Base-by-base conservation (phyloP, 352 stramenopile species). In the Peronospora destructor region DNA sequence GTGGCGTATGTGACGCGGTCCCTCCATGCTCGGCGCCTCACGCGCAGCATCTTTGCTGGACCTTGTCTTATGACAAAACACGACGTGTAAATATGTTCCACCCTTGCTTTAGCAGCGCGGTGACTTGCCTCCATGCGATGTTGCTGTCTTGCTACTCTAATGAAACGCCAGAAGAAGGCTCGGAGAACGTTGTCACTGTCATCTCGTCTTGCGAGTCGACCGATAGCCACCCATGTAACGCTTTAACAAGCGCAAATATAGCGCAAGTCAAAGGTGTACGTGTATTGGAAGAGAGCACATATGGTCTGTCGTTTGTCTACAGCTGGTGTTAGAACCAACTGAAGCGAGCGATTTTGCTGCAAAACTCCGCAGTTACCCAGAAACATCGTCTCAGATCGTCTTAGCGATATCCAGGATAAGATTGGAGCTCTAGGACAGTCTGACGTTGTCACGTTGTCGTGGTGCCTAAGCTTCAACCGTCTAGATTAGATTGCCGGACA, bases 301-400 rank as follows among this genome's bases (percentile, higher is more conserved):
- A 23, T 23, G 37, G 13, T 39, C 33, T 50, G n/a, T 38, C 34
- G 43, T 43, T 37, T 43, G 30, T 39, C 8, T 33, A 26, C 50
- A 52, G 50, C 28, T 46, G 39, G 43, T 30, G n/a, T 34, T 59
- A 45, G 40, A 46, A 58, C 50, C 45, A 61, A 45, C 53, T 49
- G 45, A 49, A 59, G 47, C 39, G 29, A 38, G 59, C 42, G 41
- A 44, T 49, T 21, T 51, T 41, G 45, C 34, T 41, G 19, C 35
- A 36, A 33, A 42, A 53, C 51, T 46, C 34, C 14, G 34, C 45
- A 39, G 47, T 57, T 53, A 53, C 47, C 41, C 34, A 47, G 44
- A 10, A 5, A 42, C 8, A 42, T 42, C 16, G 36, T 42, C 17
- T 29, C 36, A 42, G 36, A 42, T 42, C 26, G 30, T 53, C 30